Base-by-base conservation (phyloP, 83 land plant genomes). In the Picea abies region DNA sequence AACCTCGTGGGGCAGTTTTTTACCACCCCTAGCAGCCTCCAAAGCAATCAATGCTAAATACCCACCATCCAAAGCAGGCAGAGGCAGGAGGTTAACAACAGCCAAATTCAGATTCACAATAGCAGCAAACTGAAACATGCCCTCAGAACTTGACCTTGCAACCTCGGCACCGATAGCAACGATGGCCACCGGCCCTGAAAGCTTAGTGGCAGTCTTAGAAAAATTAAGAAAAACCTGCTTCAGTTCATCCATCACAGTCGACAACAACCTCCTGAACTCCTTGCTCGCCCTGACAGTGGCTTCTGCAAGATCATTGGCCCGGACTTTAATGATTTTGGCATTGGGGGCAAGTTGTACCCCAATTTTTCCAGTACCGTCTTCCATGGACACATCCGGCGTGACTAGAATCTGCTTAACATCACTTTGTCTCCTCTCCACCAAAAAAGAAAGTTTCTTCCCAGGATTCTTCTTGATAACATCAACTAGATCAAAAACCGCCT, bases 81-180 rank as follows among this genome's bases (percentile, higher is more conserved):
- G 84, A 0, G 99, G 99, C 22, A 98, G 86, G 35, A 96, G 80
- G 83, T 98, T 98, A 12, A 98, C 96, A 19, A 94, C 94, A 4
- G 99, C 99, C 23, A 98, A 93, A 78, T 98, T 98, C 10, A 98
- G 52, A 84, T 94, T 98, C 37, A 98, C 89, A 5, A 94, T 70
- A 0, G 99, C 99, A 3, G 99, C 99, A 83, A 96, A 98, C 84
- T 98, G 99, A 75, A 84, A 96, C 35, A 97, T 86, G 15, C 99
- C 99, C 17, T 91, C 96, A 3, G 80, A 72, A 61, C 88, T 93
- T 0, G 97, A 88, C 80, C 93, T 84, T 1, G 99, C 99, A 19
- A 96, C 99, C 85, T 98, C 99, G 0, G 97, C 99, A 14, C 99
- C 99, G 39, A 93, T 97, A 17, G 99, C 99, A 76, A 98, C 97